Evolutionary conservation across 2,329 filamentous ascomycete species (phyloP), one percentile per base, ranked within the genome.

Genomic region (Ilyonectria mors-panacis): DNA sequence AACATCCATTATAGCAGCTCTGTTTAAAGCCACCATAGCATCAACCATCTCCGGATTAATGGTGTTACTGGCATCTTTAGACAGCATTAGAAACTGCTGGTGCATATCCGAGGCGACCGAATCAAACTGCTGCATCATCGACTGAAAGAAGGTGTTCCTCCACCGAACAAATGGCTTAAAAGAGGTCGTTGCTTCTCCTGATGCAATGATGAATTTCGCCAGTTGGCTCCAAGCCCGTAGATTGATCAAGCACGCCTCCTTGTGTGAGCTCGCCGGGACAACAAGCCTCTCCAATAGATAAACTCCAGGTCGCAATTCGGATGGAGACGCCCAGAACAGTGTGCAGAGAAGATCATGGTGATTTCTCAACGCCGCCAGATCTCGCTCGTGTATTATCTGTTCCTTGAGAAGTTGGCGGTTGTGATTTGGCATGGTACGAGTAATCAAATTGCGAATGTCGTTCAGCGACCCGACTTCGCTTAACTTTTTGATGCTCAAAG

Each of bases 281-380:
- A 93, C 88, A 2, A 93, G 82, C 60, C 87, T 84, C 75, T 91
- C 87, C 12, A 92, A 85, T 21, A 88, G 80, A 61, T 85, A 83
- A 1, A 87, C 78, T 6, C 82, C 82, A 4, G 88, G 89, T 8
- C 89, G 85, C 55, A 88, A 73, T 3, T 86, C 84, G 2, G 83
- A 75, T 9, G 90, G 89, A 2, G 88, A 84, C 6, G 87, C 88
- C 89, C 89, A 93, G 75, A 88, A 92, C 5, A 93, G 81, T 1
- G 89, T 91, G 70, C 87, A 89, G 4, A 93, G 82, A 47, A 93
- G 85, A 76, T 93, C 90, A 65, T 92, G 90, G 66, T 93, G 91
- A 67, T 93, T 93, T 64, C 90, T 83, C 48, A 93, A 79, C 6
- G 89, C 89, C 4, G 89, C 88, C 51, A 92, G 81, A 55, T 93